Evolutionary conservation across 805 yeast genomes (phyloP).

Genomic region (Komagataella kurtzmanii): DNA sequence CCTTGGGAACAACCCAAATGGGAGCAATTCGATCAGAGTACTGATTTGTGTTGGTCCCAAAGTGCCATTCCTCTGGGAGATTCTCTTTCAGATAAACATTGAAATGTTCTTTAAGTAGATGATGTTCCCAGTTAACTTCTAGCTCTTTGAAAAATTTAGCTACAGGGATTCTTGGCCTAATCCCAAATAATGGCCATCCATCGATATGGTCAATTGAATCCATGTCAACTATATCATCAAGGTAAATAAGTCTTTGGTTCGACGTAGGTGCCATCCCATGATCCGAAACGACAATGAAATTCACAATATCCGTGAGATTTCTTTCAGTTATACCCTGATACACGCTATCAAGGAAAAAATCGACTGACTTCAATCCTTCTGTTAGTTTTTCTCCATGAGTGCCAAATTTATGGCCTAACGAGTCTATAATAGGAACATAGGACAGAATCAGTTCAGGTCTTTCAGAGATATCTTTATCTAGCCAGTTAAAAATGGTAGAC

Average conservation of each 20-base stretch:
- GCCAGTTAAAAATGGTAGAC: conserved; percentile 47
- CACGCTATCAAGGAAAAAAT: conserved; percentile 41
- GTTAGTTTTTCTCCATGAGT: conserved; percentile 45
- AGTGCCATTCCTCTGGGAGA: conserved; percentile 37
- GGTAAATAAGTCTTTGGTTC: conserved; percentile 46
- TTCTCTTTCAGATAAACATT: conserved; percentile 40
- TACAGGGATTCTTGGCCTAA: conserved; percentile 39
- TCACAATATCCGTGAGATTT: conserved; percentile 51
- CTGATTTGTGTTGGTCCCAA: conserved; percentile 26
- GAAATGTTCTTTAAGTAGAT: conserved; percentile 21
- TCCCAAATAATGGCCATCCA: conserved; percentile 81
- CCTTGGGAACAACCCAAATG: conserved; percentile 71
- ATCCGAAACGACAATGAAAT: conserved; percentile 71
- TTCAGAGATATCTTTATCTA: conserved; percentile 37
- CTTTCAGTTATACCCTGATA: conserved; percentile 34
- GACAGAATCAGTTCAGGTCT: conserved; percentile 71
- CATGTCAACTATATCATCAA: conserved; percentile 59
- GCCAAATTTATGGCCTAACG: conserved; percentile 66
- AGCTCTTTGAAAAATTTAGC: conserved; percentile 35
- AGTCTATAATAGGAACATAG: conserved; percentile 73
- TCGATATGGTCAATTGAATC: conserved; percentile 45
- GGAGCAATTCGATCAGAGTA: conserved; percentile 66
- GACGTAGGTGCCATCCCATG: conserved; percentile 92
- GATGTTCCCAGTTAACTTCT: conserved; percentile 14
- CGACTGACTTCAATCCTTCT: conserved; percentile 48